These are phyloP conservation scores for Stagonosporopsis rhizophila DNA, from an alignment of 2,329 filamentous ascomycete species.

Conservation along the genomic window DNA sequence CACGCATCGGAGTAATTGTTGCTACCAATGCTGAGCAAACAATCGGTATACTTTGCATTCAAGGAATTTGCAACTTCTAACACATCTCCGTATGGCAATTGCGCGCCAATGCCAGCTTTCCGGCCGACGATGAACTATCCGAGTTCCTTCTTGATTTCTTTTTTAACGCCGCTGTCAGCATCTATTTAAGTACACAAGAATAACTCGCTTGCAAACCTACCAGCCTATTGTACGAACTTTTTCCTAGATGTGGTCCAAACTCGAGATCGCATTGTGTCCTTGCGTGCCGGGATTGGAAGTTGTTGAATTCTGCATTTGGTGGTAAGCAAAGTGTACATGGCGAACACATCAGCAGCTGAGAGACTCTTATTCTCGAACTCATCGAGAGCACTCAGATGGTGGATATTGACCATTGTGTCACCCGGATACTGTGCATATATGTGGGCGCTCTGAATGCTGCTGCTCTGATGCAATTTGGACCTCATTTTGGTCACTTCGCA, in stretches of 20 bases:
- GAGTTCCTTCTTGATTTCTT: constrained; percentile 24
- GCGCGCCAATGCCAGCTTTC: constrained; percentile 31
- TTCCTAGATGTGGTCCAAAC: constrained; percentile 26
- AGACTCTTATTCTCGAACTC: no score
- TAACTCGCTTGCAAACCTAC: constrained; percentile 25
- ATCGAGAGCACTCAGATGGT: background rate
- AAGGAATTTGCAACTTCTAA: constrained; percentile 28
- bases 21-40: constrained; percentile 32
- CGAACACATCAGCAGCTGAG: background rate
- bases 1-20: constrained; percentile 39
- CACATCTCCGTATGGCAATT: constrained; percentile 35
- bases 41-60: constrained; percentile 27
- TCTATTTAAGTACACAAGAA: constrained; percentile 34
- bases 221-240: constrained; percentile 22
- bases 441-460: background rate
- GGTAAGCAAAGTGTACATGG: background rate
- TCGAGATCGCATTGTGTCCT: constrained; percentile 30
- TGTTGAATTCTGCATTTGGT: constrained; percentile 30
- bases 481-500: constrained; percentile 1
- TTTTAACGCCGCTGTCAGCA: constrained; percentile 25
- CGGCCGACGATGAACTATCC: constrained; percentile 25
- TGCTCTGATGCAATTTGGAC: constrained; percentile 7
- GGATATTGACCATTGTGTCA: background rate
- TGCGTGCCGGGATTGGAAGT: constrained; percentile 22
- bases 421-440: background rate